Evolutionary conservation across 305 asterid genomes (phyloP).

Genomic region (Ajuga reptans): DNA sequence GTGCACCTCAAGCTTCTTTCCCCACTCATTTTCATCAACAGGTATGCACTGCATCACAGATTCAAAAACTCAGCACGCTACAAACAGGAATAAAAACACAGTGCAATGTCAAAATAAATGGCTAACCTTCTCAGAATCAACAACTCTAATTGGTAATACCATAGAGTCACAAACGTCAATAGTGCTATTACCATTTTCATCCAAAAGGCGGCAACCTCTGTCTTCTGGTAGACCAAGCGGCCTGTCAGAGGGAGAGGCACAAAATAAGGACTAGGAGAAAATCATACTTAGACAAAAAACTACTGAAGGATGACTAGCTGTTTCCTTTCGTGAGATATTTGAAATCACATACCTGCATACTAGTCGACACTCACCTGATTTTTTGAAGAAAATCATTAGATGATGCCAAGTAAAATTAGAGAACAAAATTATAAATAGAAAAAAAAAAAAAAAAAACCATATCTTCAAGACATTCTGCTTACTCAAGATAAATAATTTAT

Average conservation of each 20-base stretch:
- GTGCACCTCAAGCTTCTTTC: conserved; percentile 26
- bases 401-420: background rate
- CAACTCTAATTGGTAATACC: conserved; percentile 49
- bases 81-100: background rate
- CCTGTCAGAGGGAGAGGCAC: conserved; percentile 28
- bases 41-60: conserved; percentile 42
- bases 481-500: background rate
- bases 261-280: background rate
- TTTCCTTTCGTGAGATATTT: background rate
- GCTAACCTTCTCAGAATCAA: conserved; percentile 52
- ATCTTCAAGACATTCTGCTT: background rate
- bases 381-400: conserved; percentile 20
- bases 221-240: conserved; percentile 43
- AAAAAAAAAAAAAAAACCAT: background rate
- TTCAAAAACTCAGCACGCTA: background rate
- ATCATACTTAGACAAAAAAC: background rate
- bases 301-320: background rate
- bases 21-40: conserved; percentile 45
- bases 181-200: conserved; percentile 18
- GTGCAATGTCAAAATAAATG: background rate
- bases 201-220: conserved; percentile 42
- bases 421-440: background rate
- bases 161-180: conserved; percentile 37
- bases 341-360: conserved; percentile 56
- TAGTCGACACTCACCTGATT: conserved; percentile 56